Base-by-base conservation (phyloP, 73 alveolate species). In the Paramecium pentaurelia region DNA sequence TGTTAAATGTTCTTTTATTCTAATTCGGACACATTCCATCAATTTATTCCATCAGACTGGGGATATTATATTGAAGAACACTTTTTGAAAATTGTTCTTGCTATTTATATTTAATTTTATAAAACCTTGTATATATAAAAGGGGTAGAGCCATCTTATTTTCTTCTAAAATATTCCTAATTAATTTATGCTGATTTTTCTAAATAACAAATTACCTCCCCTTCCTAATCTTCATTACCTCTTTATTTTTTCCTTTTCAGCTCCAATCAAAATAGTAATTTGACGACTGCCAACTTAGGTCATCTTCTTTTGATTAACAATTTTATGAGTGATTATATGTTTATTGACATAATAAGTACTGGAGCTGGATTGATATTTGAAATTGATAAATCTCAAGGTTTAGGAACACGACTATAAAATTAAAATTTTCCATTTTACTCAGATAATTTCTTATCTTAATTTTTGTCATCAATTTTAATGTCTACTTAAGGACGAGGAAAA, bases 1-100 rank as follows among this genome's bases (percentile, higher is more conserved):
- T 89, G 54, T 89, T 89, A 89, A 71, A 89, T 27, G 94, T 89
- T 34, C 94, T 89, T 54, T 89, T 89, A 89, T 89, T 89, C 94
- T 92, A 89, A 30, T 45, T 40, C 10, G 75, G 42, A n/a, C 18
- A 54, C 49, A 45, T 77, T 45, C 84, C 49, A 30, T 89, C 94
- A 45, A 60, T 60, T 49, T 89, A 89, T 12, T 89, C 59, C 36
- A 84, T 73, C 1, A 92, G 94, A 28, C 92, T 92, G 5, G 88
- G 92, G 20, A 32, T 14, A 64, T 11, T 32, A 51, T 68, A 45
- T 38, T 83, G 27, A 28, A 47, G 71, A 12, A 37, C 54, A n/a
- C 75, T 89, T 71, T 58, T 42, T 22, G 45, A 25, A 71, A 89
- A 71, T 44, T 92, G 44, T 44, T 89, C 71, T 89, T 89, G 16